Base-by-base conservation (phyloP, 129 eudicot species). In the Chrysanthemum lavandulifolium region DNA sequence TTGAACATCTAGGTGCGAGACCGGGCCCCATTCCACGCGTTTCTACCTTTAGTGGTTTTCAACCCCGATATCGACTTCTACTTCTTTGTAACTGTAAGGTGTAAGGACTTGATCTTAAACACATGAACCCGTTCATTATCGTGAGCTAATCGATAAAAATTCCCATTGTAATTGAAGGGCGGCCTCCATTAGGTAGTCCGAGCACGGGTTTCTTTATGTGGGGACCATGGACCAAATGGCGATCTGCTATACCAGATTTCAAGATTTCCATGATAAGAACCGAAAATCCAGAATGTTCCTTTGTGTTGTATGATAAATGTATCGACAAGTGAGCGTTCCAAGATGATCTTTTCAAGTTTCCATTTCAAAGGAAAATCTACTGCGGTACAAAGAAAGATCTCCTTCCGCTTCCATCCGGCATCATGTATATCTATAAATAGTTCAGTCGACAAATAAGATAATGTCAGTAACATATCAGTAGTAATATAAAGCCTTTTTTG, bases 161-260 rank as follows among this genome's bases (percentile, higher is more conserved):
- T 25, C 6, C 96, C 98, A 36, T 87, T 72, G 74, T 85, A 81
- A 21, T 67, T 19, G 27, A 93, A 89, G 14, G 98, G 98, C 48
- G 82, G 57, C 98, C 97, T 36, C 96, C 98, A 52, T 89, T 93
- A 13, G 86, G 84, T 10, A 90, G 84, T 7, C 90, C 92, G 31
- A 54, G 18, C 49, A 86, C 18, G 95, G 92, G 70, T 86, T 93
- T 69, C 84, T 77, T 78, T 89, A 64, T 93, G 98, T 12, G 86
- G 87, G 73, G 71, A 87, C 92, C 92, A 93, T 2, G 97, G 96
- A 18, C 98, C 98, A 27, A 87, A 83, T 4, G 98, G 98, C 1
- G 97, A 85, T 27, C 67, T 77, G 67, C 98, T 87, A 76, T 87
- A 79, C 95, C 92, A 93, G 61, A 93, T 89, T 75, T 89, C 97